These are phyloP conservation scores for Fusarium musae DNA, from an alignment of 2,329 filamentous ascomycete species.

Conservation along the genomic window DNA sequence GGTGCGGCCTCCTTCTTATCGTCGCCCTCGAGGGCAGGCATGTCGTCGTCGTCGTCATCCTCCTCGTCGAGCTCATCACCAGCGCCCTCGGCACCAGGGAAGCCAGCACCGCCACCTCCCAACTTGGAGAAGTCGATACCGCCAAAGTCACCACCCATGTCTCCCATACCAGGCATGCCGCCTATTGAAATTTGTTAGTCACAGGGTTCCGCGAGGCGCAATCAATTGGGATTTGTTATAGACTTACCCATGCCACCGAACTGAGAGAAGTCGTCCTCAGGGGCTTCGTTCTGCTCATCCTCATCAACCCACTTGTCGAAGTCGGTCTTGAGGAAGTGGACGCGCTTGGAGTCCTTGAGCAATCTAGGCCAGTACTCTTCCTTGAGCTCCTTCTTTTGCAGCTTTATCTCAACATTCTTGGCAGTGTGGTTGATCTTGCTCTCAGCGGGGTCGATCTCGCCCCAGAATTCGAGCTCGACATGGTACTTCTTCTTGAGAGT, in stretches of 20 bases:
- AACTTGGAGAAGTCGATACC: conserved; percentile 97
- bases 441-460: conserved; percentile 86
- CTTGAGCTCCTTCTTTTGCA: conserved; percentile 97
- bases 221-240: neutral
- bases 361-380: conserved; percentile 96
- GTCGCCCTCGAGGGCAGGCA: conserved; percentile 81
- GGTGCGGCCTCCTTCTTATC: conserved; percentile 55
- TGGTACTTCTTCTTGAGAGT: conserved; percentile 89
- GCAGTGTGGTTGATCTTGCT: conserved; percentile 89
- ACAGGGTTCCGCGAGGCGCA: neutral
- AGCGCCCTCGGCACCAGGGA: conserved; percentile 63
- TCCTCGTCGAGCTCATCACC: conserved; percentile 63
- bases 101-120: conserved; percentile 67
- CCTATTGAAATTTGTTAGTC: conserved; percentile 48
- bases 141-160: conserved; percentile 74
- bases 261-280: conserved; percentile 81
- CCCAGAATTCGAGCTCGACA: conserved; percentile 87
- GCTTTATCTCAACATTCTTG: conserved; percentile 88
- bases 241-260: conserved; percentile 73
- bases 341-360: conserved; percentile 88
- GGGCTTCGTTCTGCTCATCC: conserved; percentile 94
- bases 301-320: conserved; percentile 99
- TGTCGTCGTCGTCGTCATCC: conserved; percentile 82
- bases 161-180: conserved; percentile 62
- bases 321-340: conserved; percentile 97